Evolutionary conservation across 306 rosid genomes (phyloP).

Genomic region (Cucurbita ficifolia): DNA sequence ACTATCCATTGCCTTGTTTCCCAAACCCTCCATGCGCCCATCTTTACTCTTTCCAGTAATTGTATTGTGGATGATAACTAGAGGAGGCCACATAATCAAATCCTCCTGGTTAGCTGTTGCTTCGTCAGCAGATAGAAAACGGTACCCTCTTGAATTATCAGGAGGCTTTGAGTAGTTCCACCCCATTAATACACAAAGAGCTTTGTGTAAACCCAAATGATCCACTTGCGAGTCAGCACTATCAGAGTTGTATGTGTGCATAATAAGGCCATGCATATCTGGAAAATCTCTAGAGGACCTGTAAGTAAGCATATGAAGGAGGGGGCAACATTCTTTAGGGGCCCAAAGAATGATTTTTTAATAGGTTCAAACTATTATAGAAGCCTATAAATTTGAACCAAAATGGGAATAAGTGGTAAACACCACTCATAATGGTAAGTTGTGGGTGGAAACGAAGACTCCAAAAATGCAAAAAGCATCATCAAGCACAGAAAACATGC

Average conservation of each 20-base stretch:
- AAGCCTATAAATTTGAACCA: constrained; percentile 25
- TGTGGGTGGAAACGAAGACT: neutral
- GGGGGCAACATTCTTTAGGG: constrained; percentile 52
- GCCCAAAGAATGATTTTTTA: neutral
- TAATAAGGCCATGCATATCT: constrained; percentile 77
- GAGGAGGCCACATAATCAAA: constrained; percentile 95
- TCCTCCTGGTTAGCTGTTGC: constrained; percentile 90
- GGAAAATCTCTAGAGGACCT: constrained; percentile 91
- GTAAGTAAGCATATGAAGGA: constrained; percentile 62
- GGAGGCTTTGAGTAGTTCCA: constrained; percentile 83
- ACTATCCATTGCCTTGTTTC: constrained; percentile 96
- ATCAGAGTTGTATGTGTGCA: constrained; percentile 81
- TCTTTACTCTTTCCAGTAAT: constrained; percentile 78
- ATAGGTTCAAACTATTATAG: constrained; percentile 4
- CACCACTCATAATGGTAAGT: constrained; percentile 4
- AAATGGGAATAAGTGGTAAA: constrained; percentile 21
- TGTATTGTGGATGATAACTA: constrained; percentile 90
- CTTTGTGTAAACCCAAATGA: constrained; percentile 96
- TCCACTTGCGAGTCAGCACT: constrained; percentile 60
- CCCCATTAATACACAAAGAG: constrained; percentile 91
- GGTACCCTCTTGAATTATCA: constrained; percentile 77
- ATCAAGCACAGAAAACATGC: neutral
- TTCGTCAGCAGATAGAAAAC: constrained; percentile 69
- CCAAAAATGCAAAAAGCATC: neutral
- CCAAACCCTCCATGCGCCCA: constrained; percentile 98